Conservation (phyloP, 164 flowering plant species). For the Stephania cephalantha region DNA sequence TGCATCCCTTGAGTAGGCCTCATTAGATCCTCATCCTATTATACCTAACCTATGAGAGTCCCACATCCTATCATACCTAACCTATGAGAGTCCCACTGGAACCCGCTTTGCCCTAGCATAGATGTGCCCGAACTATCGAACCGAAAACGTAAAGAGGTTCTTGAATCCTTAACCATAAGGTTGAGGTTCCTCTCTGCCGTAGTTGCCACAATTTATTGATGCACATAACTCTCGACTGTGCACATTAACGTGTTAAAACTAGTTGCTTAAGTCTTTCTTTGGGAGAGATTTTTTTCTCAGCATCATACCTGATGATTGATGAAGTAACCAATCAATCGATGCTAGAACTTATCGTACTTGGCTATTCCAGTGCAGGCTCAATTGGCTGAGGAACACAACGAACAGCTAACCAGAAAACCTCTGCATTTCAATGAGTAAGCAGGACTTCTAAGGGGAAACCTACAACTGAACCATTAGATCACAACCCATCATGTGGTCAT, state of each 20-base stretch:
- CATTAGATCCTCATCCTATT: too few species aligned
- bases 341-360: conserved; percentile 51
- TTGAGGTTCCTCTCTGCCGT: too few species aligned
- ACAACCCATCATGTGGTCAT: conserved; percentile 28
- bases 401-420: conserved; percentile 89
- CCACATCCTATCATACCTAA: too few species aligned
- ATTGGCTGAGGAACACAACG: conserved; percentile 80
- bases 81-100: too few species aligned
- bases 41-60: too few species aligned
- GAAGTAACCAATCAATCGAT: conserved; percentile 90
- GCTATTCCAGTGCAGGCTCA: conserved; percentile 59
- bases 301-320: conserved; percentile 93
- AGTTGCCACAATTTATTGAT: neutral
- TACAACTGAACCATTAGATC: conserved; percentile 49
- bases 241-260: neutral
- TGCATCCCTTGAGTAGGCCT: too few species aligned
- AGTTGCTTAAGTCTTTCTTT: neutral
- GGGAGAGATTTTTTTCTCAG: neutral
- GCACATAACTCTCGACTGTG: neutral
- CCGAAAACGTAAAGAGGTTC: too few species aligned
- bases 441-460: conserved; percentile 49
- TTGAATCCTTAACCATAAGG: too few species aligned
- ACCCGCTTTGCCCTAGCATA: too few species aligned
- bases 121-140: too few species aligned
- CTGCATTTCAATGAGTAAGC: conserved; percentile 89